Conservation (phyloP, 176 grass and related monocot species). For the Avena sativa region DNA sequence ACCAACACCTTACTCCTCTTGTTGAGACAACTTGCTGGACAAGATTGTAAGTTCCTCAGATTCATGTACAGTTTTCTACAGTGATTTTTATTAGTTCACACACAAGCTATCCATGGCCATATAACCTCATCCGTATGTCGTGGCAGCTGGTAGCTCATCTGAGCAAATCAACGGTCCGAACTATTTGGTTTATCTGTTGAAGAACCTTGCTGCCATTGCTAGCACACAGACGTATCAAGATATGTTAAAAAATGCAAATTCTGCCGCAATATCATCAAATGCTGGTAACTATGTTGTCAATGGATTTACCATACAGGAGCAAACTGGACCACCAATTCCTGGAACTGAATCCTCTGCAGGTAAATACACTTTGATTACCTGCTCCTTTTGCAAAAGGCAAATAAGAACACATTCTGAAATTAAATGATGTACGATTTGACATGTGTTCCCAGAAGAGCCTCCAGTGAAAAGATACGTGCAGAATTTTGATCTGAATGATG, state of each 20-base stretch:
- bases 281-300: slow-evolving; percentile 44
- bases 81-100: neutral
- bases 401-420: slow-evolving; percentile 26
- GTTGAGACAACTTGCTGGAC: slow-evolving; percentile 68
- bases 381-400: slow-evolving; percentile 23
- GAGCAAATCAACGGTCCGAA: slow-evolving; percentile 56
- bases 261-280: slow-evolving; percentile 49
- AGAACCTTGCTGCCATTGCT: slow-evolving; percentile 62
- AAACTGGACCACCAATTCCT: slow-evolving; percentile 36
- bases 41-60: slow-evolving; percentile 67
- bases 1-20: slow-evolving; percentile 58
- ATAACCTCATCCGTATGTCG: slow-evolving; percentile 36
- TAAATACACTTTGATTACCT: slow-evolving; percentile 45
- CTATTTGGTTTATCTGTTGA: slow-evolving; percentile 61
- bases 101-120: slow-evolving; percentile 3
- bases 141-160: slow-evolving; percentile 59
- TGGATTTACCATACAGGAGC: slow-evolving; percentile 36
- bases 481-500: slow-evolving; percentile 86
- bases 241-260: slow-evolving; percentile 54
- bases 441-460: slow-evolving; percentile 46
- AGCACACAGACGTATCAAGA: slow-evolving; percentile 61
- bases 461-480: slow-evolving; percentile 33
- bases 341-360: slow-evolving; percentile 34
- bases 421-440: slow-evolving; percentile 28
- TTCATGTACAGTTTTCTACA: slow-evolving; percentile 9